Base-by-base conservation (phyloP, 371 early-diverging fungal species). In the Rhizopus delemar region DNA sequence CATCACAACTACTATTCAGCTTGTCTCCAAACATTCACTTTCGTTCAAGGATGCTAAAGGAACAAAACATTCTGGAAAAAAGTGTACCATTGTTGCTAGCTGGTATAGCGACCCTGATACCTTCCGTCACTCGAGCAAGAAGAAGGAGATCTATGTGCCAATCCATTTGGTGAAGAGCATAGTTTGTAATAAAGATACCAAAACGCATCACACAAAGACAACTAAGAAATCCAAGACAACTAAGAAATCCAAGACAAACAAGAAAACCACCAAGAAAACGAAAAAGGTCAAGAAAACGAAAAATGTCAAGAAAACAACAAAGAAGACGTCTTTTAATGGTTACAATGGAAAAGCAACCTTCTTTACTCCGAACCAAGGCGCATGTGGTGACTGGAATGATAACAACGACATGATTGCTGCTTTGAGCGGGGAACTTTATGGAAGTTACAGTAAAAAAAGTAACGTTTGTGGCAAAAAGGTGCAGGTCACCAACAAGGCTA, bases 311-410 rank as follows among this genome's bases (percentile, higher is more conserved):
- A 60, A 35, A 13, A 51, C 64, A 3, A 62, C 66, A 12, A 59
- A 51, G 12, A 58, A 62, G 8, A 53, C 39, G 38, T 34, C 48
- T 38, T 53, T 56, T 13, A 11, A 51, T 29, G 34, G 46, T 12
- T 65, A 48, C 31, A 57, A 56, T 15, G 75, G 73, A 8, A 46
- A 58, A n/a, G 75, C 67, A 33, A 72, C 75, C 12, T 72, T 65
- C 62, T 75, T 75, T 45, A 65, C 63, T 13, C 71, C 77, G 22
- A 60, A 73, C 49, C 66, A 63, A 57, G 71, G 71, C 46, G 77
- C 77, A n/a, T 77, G 77, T 51, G 77, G 77, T 36, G 62, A 61
- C 0, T 61, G 66, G 71, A 62, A 71, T 33, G 63, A 65, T 51
- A 53, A 67, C 32, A 29, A 61, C 41, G 66, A 68, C 32, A 65